Evolutionary conservation across 495 filamentous ascomycete species (phyloP), one percentile per base, ranked within the genome.

Genomic region (Geoglossum glabrum): DNA sequence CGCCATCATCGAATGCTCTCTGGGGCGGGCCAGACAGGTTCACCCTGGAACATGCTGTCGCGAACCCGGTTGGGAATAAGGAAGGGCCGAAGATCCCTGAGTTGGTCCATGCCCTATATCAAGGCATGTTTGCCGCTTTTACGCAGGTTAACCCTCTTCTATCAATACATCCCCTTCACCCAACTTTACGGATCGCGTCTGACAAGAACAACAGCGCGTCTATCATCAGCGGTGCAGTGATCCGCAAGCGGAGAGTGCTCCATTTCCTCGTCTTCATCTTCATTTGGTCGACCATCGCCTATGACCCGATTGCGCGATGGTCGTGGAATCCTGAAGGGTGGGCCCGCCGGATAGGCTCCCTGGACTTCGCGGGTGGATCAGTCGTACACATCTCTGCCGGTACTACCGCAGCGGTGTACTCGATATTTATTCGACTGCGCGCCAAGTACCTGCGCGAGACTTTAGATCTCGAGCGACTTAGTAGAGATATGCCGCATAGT

Each of bases 321-420:
- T 79, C 78, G 0, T 81, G 78, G 78, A 79, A 79, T 63, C 62
- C 68, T 34, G 72, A 74, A 25, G 78, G 78, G 1, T 81, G 78
- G 78, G 61, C 79, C 13, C 78, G 71, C 64, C 77, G 76, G 55
- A 66, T 77, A 0, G 73, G 73, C 0, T 71, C 9, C 8, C 34
- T 34, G 54, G 54, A 55, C 34, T 55, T 55, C n/a, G 54, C 54
- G 3, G 54, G 54, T 34, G 54, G 54, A 28, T 75, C 75, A 38
- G 78, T 76, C 15, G 78, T 80, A 33, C 76, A 80, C 63, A 75
- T 80, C 56, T 71, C 74, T 3, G 74, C 71, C 10, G 77, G 76
- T 31, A 77, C 74, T 65, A 66, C 71, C 21, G 74, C 76, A 1
- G 67, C 80, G 27, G 76, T 77, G 1, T 81, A 81, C 61, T 8